These are phyloP conservation scores for Penicillium nordicum DNA, from an alignment of 2,329 filamentous ascomycete species.

Conservation along the genomic window DNA sequence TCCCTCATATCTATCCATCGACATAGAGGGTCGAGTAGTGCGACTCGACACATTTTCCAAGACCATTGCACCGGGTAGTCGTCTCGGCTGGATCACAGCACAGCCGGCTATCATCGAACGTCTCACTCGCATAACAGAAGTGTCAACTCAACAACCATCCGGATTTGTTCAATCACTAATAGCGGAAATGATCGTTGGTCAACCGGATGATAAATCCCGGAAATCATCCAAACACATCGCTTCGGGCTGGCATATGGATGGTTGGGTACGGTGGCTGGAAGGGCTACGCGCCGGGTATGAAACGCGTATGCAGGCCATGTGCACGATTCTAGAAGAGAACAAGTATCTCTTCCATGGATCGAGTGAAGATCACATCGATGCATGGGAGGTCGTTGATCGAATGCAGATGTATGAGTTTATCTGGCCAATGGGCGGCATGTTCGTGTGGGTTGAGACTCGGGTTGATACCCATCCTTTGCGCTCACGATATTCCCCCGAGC, in stretches of 20 bases:
- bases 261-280: not conserved
- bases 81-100: not conserved
- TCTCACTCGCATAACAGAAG: not conserved
- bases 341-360: not conserved
- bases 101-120: not conserved
- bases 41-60: not conserved
- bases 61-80: not conserved
- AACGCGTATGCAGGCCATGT: not conserved
- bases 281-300: not conserved
- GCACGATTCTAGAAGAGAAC: not conserved
- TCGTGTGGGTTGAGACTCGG: not conserved
- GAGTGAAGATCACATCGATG: not conserved
- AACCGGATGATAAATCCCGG: not conserved
- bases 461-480: not conserved
- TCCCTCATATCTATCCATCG: not conserved
- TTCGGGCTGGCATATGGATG: not conserved
- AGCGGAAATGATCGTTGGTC: not conserved
- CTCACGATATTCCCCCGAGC: not conserved
- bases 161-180: not conserved
- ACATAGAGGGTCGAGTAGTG: not conserved
- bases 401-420: not conserved
- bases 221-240: not conserved
- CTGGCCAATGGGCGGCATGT: not conserved
- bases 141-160: not conserved
- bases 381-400: not conserved